Conservation (phyloP, 2,329 filamentous ascomycete species). For the Emmonsiellopsis sp. region DNA sequence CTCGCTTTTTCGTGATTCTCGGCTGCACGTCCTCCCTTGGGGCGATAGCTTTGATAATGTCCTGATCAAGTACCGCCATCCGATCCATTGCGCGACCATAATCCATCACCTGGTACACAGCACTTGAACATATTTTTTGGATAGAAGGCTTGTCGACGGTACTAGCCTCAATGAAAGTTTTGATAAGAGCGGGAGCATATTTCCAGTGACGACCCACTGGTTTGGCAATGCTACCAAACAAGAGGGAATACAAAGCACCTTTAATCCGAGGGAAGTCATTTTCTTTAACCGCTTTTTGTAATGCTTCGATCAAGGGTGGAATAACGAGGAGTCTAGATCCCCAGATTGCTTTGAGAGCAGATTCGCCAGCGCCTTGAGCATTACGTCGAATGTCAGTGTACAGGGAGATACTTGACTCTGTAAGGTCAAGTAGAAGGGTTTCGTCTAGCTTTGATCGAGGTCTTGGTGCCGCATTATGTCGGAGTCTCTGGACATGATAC, state of each 20-base stretch:
- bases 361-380: constrained; percentile 85
- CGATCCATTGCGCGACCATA: constrained; percentile 83
- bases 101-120: constrained; percentile 77
- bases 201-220: constrained; percentile 89
- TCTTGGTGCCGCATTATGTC: constrained; percentile 82
- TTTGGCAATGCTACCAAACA: constrained; percentile 81
- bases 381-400: constrained; percentile 95
- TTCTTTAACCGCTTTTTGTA: constrained; percentile 67
- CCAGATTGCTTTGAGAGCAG: constrained; percentile 82
- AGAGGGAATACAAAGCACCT: constrained; percentile 79
- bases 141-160: constrained; percentile 90
- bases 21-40: constrained; percentile 55
- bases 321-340: constrained; percentile 84
- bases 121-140: constrained; percentile 73
- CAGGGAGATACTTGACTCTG: constrained; percentile 77
- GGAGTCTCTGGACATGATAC: constrained; percentile 87
- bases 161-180: constrained; percentile 79
- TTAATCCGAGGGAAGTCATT: constrained; percentile 89
- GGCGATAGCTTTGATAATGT: constrained; percentile 60
- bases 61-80: constrained; percentile 70
- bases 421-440: constrained; percentile 71
- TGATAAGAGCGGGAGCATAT: constrained; percentile 82
- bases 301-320: constrained; percentile 68
- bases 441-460: constrained; percentile 88
- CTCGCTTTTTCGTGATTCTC: constrained; percentile 56